A percentile compares a stretch with the other conserved stretches of the same genome.
Evolutionary conservation across 306 rosid genomes (phyloP).

Genomic region (Arachis hypogaea): DNA sequence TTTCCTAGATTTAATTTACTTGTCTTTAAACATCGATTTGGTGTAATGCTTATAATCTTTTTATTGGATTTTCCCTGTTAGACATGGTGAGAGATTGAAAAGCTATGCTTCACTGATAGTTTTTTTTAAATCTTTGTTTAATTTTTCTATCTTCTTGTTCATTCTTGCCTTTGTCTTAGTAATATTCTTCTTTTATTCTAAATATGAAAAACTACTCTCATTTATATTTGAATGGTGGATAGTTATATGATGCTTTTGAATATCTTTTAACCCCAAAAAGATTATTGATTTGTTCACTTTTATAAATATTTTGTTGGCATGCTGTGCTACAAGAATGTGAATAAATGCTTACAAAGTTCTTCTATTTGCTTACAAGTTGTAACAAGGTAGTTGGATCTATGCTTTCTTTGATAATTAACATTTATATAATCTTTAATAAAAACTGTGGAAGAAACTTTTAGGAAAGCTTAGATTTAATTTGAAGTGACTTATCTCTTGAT

Average conservation of each 20-base stretch:
- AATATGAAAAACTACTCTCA: too few species aligned
- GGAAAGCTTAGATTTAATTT: background rate
- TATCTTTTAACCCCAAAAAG: too few species aligned
- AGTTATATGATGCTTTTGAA: slow-evolving; percentile 11
- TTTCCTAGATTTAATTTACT: too few species aligned
- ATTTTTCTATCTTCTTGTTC: too few species aligned
- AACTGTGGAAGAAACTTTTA: background rate
- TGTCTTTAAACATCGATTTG: too few species aligned
- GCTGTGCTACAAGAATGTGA: background rate
- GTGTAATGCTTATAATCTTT: too few species aligned
- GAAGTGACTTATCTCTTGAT: background rate
- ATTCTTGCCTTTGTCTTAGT: background rate
- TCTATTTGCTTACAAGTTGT: background rate
- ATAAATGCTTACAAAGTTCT: slow-evolving; percentile 14
- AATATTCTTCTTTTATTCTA: background rate
- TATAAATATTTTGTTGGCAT: background rate
- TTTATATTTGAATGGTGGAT: too few species aligned
- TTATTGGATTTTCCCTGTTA: too few species aligned
- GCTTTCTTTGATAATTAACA: slow-evolving; percentile 4
- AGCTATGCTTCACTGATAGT: background rate
- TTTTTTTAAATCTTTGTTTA: too few species aligned
- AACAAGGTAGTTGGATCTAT: slow-evolving; percentile 4
- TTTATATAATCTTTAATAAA: background rate
- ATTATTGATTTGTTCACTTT: too few species aligned
- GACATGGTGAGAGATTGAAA: background rate